Evolutionary conservation across 257 asterid species (phyloP), one percentile per base, ranked within the genome.

Genomic region (Hygrophila difformis): DNA sequence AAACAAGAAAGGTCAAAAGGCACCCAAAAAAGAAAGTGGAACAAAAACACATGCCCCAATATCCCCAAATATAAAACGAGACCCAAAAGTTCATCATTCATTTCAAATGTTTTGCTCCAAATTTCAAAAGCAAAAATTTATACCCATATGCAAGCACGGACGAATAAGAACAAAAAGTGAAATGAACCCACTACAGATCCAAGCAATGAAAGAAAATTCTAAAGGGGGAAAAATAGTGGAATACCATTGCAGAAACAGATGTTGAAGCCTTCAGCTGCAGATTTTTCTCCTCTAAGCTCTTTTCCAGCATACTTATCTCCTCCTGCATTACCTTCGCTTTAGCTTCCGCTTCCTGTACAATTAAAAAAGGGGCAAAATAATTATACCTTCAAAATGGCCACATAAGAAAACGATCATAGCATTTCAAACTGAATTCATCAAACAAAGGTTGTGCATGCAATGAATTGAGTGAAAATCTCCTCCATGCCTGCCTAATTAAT

Each of bases 291-390:
- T 84, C 93, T 37, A 88, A 67, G 42, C 51, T 71, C 73, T 56
- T 79, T 63, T 84, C 93, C 77, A 88, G 60, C 47, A 53, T 66
- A 44, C 37, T 61, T 12, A 77, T 65, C 65, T 88, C 89, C 35
- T 65, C 59, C 60, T 81, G 87, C 97, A 77, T 58, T 49, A 47
- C 71, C 77, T 67, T 84, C 0, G 93, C 73, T 61, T 79, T 84
- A 10, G 31, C 61, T 63, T 88, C 97, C 0, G 85, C 89, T 64
- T 81, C 94, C 97, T 88, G 56, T 7, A n/a, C n/a, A n/a, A n/a
- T n/a, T n/a, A n/a, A n/a, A 12, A 13, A 15, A 56, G 15, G 44
- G 3, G 9, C 21, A 37, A 59, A 41, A 38, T 10, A 49, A 37
- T n/a, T n/a, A n/a, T n/a, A n/a, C n/a, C n/a, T n/a, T n/a, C n/a